phyloP scores from a whole-genome alignment of 495 filamentous ascomycete genomes.

The Podospora pseudoanserina region DNA sequence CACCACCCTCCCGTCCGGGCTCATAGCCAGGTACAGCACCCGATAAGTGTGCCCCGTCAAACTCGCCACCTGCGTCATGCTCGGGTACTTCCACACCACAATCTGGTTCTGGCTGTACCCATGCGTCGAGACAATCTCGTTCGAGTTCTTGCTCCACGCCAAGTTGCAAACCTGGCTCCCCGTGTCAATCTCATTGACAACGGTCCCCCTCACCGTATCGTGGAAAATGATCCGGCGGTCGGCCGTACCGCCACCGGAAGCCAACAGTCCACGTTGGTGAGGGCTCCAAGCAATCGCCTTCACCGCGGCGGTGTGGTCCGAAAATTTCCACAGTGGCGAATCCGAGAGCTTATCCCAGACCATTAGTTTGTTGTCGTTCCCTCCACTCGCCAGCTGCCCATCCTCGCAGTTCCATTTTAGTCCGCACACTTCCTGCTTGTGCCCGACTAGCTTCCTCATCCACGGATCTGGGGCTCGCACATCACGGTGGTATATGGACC shows the following conservation, averaged over 20 bases:
- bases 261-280: slow-evolving; percentile 86
- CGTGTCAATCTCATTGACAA: slow-evolving; percentile 85
- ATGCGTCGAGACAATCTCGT: slow-evolving; percentile 95
- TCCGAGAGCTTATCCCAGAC: slow-evolving; percentile 94
- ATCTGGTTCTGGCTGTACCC: slow-evolving; percentile 99
- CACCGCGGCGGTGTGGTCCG: slow-evolving; percentile 89
- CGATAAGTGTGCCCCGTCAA: slow-evolving; percentile 95
- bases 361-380: slow-evolving; percentile 97
- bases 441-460: slow-evolving; percentile 77
- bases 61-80: slow-evolving; percentile 92
- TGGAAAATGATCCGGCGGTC: slow-evolving; percentile 96
- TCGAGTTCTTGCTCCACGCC: slow-evolving; percentile 90
- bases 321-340: slow-evolving; percentile 85
- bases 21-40: slow-evolving; percentile 95
- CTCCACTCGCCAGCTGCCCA: slow-evolving; percentile 90
- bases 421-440: slow-evolving; percentile 99
- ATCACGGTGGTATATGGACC: slow-evolving; percentile 89
- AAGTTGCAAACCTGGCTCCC: slow-evolving; percentile 97
- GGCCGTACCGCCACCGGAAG: slow-evolving; percentile 93
- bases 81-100: slow-evolving; percentile 97
- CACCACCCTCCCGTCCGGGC: slow-evolving; percentile 86
- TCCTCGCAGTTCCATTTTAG: slow-evolving; percentile 95
- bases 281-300: slow-evolving; percentile 99
- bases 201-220: slow-evolving; percentile 77
- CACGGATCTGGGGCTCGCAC: slow-evolving; percentile 91